These are phyloP conservation scores for Dendrobium nobile DNA, from an alignment of 106 monocot genomes.

Conservation along the genomic window DNA sequence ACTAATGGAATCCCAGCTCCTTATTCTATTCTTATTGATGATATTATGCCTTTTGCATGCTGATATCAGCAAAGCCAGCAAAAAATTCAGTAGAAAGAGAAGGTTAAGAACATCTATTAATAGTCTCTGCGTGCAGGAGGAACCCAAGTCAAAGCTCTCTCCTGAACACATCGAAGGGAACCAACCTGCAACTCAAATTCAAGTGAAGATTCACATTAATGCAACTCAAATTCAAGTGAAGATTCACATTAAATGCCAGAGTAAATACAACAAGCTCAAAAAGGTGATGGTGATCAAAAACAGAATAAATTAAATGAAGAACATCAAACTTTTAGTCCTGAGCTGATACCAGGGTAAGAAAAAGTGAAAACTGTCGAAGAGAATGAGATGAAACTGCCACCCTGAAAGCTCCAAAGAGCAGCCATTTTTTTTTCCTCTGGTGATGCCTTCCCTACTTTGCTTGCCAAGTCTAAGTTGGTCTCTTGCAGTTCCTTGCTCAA, in stretches of 20 bases:
- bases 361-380: background rate
- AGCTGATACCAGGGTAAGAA: background rate
- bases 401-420: background rate
- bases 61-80: background rate
- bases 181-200: conserved; percentile 6
- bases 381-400: background rate
- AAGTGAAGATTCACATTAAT: background rate
- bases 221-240: background rate
- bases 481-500: too few relatives aligned
- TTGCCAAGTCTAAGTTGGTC: background rate
- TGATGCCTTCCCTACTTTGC: background rate
- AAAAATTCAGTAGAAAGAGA: background rate
- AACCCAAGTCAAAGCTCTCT: background rate
- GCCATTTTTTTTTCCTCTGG: conserved; percentile 1
- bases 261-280: too few relatives aligned
- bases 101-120: conserved; percentile 6
- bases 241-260: too few relatives aligned
- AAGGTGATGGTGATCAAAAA: too few relatives aligned
- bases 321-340: too few relatives aligned
- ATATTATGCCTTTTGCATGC: background rate
- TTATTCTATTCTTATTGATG: background rate
- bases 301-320: too few relatives aligned
- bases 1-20: background rate
- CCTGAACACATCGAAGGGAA: conserved; percentile 1
- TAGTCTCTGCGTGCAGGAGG: conserved; percentile 3